Evolutionary conservation across 441 rosid species (phyloP), one percentile per base, ranked within the genome.

Genomic region (Macaranga tanarius): DNA sequence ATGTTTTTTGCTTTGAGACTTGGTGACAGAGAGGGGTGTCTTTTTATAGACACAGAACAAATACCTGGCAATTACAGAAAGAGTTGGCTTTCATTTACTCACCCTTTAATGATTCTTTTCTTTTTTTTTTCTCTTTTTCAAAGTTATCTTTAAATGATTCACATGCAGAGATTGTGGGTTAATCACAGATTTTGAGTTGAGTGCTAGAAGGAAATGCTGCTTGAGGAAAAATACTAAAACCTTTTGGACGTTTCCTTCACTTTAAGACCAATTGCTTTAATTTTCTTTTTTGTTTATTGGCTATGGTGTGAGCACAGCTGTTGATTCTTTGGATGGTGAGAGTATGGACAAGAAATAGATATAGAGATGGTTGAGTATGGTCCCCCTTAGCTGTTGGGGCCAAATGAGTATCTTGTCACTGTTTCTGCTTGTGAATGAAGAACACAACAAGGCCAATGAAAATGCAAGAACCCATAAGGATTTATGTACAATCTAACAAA

Each of bases 261-360:
- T 48, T 55, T 59, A 2, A 6, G 8, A 12, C 60, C 16, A 17
- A 22, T 28, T 63, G 62, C 40, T 52, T 42, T 69, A 45, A 9
- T 75, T 38, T 40, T 20, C 10, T 25, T 9, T 10, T 63, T 0
- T 28, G 45, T 4, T 8, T 34, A 7, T 69, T 16, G 19, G 52
- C 45, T 19, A 26, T n/a, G 16, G 52, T 44, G 73, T 42, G 75
- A 73, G 40, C 62, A 70, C 75, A 70, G 81, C 72, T 74, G 76
- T 64, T 51, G 71, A 48, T 77, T 28, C 68, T 73, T 50, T 26
- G 65, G 54, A 62, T 28, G 65, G 59, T 52, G 6, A 47, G 56
- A 70, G 20, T 38, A n/a, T 61, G 71, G 55, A 54, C 65, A 69
- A 15, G 10, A 48, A 20, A 19, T 28, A n/a, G 38, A 8, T 22